phyloP scores from a whole-genome alignment of 495 filamentous ascomycete genomes.

The Tuber brumale region DNA sequence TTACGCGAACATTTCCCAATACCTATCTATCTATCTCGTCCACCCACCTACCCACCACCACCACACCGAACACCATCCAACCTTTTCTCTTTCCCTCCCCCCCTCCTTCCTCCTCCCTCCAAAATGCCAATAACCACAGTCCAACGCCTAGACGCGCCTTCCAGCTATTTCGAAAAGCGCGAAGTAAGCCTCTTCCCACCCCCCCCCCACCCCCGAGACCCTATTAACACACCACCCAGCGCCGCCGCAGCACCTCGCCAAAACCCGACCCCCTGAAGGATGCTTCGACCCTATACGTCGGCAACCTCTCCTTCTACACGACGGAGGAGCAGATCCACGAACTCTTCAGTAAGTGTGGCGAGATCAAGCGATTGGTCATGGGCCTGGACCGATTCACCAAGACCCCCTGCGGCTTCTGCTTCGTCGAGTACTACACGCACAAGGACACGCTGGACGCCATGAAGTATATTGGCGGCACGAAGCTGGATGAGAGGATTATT shows the following conservation, averaged over 20 bases:
- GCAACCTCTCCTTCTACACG: slow-evolving; percentile 99
- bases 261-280: slow-evolving; percentile 67
- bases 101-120: too few relatives aligned
- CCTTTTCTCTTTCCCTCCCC: too few relatives aligned
- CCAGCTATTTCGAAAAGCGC: slow-evolving; percentile 55
- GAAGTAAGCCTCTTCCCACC: slow-evolving; percentile 17
- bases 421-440: slow-evolving; percentile 98
- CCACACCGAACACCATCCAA: background rate
- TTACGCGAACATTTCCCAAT: background rate
- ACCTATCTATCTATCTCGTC: too few relatives aligned
- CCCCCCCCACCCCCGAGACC: background rate
- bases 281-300: slow-evolving; percentile 93
- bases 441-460: slow-evolving; percentile 93
- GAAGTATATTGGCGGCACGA: slow-evolving; percentile 98
- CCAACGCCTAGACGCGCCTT: slow-evolving; percentile 66
- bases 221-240: background rate
- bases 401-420: slow-evolving; percentile 97
- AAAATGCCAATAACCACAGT: slow-evolving; percentile 50
- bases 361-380: slow-evolving; percentile 98
- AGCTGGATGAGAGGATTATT: slow-evolving; percentile 93
- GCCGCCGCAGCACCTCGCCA: slow-evolving; percentile 28
- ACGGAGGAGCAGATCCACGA: slow-evolving; percentile 99
- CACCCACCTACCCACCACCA: background rate
- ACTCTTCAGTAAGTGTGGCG: slow-evolving; percentile 92
- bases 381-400: slow-evolving; percentile 93